These are phyloP conservation scores for Trichaptum fuscoviolaceum DNA, from an alignment of 768 basidiomycete genomes.

Conservation along the genomic window DNA sequence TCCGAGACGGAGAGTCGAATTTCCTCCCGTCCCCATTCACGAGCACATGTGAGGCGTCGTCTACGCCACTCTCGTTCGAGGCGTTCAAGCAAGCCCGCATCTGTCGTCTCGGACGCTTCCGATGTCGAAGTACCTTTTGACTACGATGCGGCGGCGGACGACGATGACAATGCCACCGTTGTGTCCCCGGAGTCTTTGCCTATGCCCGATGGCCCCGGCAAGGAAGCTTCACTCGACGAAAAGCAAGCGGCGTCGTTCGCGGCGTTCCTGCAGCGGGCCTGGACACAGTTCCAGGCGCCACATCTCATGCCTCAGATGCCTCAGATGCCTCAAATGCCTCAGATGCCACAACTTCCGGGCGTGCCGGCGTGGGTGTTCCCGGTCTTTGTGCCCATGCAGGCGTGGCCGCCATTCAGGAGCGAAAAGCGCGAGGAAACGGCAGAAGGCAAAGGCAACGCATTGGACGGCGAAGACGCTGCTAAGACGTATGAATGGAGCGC, in stretches of 20 bases:
- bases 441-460: slow-evolving; percentile 16
- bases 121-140: slow-evolving; percentile 1
- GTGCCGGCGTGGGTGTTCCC: slow-evolving; percentile 69
- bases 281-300: slow-evolving; percentile 54
- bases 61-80: slow-evolving; percentile 4
- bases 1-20: slow-evolving; percentile 39
- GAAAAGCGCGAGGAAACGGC: slow-evolving; percentile 33
- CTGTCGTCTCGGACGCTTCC: slow-evolving; percentile 2
- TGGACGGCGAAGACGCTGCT: slow-evolving; percentile 17
- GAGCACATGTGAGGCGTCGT: slow-evolving; percentile 2
- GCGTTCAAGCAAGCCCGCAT: slow-evolving; percentile 6
- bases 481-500: slow-evolving; percentile 59
- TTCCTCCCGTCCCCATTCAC: slow-evolving; percentile 26
- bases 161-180: slow-evolving; percentile 12
- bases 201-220: slow-evolving; percentile 23
- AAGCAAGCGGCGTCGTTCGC: slow-evolving; percentile 47
- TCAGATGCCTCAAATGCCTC: slow-evolving; percentile 40
- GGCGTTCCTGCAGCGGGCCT: slow-evolving; percentile 70
- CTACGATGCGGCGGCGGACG: slow-evolving; percentile 12
- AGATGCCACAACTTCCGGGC: slow-evolving; percentile 38
- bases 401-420: slow-evolving; percentile 60
- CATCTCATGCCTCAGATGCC: slow-evolving; percentile 50
- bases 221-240: slow-evolving; percentile 34
- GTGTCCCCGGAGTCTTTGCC: slow-evolving; percentile 7
- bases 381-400: slow-evolving; percentile 63